Conservation (phyloP, 805 yeast species). For the Candida ulmi region DNA sequence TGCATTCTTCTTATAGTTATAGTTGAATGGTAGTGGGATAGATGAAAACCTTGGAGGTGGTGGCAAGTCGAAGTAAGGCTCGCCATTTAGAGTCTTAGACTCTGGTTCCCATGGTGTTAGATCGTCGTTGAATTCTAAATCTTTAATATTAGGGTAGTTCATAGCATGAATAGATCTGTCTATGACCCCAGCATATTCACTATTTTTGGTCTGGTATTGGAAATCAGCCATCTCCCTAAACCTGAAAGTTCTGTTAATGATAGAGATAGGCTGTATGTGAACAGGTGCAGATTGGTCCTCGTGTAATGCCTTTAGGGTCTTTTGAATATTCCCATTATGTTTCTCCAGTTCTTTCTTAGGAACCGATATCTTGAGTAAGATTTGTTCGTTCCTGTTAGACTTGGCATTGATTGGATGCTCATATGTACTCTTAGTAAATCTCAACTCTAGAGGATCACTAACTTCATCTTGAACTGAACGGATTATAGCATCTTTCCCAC, state of each 20-base stretch:
- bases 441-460: constrained; percentile 32
- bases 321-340: constrained; percentile 36
- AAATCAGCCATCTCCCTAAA: constrained; percentile 88
- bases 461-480: constrained; percentile 25
- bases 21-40: constrained; percentile 69
- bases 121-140: constrained; percentile 31
- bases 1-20: constrained; percentile 73
- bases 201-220: constrained; percentile 61
- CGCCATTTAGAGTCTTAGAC: constrained; percentile 2
- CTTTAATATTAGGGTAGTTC: constrained; percentile 34
- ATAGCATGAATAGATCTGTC: constrained; percentile 36
- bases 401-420: constrained; percentile 63
- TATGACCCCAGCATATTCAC: constrained; percentile 39
- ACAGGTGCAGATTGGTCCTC: constrained; percentile 29
- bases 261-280: constrained; percentile 54
- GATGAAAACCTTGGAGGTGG: constrained; percentile 86
- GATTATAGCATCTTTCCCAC: constrained; percentile 43
- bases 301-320: constrained; percentile 31
- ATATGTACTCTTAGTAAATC: constrained; percentile 30
- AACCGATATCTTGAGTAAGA: constrained; percentile 51
- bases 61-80: constrained; percentile 48
- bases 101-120: constrained; percentile 28
- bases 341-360: constrained; percentile 48
- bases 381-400: constrained; percentile 46
- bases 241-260: constrained; percentile 61